phyloP scores from a whole-genome alignment of 163 green algal genomes.

The Smithsoniella earleae region DNA sequence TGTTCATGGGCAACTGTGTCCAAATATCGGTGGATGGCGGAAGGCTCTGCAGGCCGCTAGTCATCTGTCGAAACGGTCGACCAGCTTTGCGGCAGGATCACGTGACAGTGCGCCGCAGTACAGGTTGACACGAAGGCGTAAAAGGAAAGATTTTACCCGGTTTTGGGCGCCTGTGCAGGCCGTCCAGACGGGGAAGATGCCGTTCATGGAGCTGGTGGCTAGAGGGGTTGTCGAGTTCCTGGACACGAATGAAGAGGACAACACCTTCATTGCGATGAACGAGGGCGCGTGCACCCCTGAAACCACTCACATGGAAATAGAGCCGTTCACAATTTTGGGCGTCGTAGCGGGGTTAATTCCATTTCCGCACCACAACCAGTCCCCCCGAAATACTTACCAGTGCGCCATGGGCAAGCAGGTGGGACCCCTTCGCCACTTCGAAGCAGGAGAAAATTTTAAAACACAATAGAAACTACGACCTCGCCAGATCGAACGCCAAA shows the following conservation, averaged over 20 bases:
- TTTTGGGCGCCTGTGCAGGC: too few relatives aligned
- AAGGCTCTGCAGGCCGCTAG: slow-evolving; percentile 90
- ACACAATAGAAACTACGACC: too few relatives aligned
- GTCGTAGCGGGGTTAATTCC: slow-evolving; percentile 93
- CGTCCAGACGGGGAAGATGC: slow-evolving; percentile 39
- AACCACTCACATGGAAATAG: slow-evolving; percentile 95
- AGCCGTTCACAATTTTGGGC: slow-evolving; percentile 98
- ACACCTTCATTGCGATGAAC: slow-evolving; percentile 50
- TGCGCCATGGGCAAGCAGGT: slow-evolving; percentile 99
- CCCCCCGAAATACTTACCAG: slow-evolving; percentile 98
- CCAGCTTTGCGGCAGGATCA: slow-evolving; percentile 71
- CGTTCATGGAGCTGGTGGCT: slow-evolving; percentile 30
- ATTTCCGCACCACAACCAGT: slow-evolving; percentile 99
- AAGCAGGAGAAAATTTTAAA: too few relatives aligned
- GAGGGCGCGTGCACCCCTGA: slow-evolving; percentile 41
- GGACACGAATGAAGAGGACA: slow-evolving; percentile 97
- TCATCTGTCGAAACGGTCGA: slow-evolving; percentile 87
- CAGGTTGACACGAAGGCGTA: neutral
- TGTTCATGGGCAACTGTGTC: slow-evolving; percentile 46
- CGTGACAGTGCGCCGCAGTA: slow-evolving; percentile 39
- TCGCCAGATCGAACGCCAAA: too few relatives aligned
- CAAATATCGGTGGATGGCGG: slow-evolving; percentile 83
- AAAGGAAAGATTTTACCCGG: slow-evolving; percentile 38
- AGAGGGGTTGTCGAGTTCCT: slow-evolving; percentile 94
- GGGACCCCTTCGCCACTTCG: neutral